phyloP scores from a whole-genome alignment of 371 early-diverging fungal genomes.

The Mortierella sp. region DNA sequence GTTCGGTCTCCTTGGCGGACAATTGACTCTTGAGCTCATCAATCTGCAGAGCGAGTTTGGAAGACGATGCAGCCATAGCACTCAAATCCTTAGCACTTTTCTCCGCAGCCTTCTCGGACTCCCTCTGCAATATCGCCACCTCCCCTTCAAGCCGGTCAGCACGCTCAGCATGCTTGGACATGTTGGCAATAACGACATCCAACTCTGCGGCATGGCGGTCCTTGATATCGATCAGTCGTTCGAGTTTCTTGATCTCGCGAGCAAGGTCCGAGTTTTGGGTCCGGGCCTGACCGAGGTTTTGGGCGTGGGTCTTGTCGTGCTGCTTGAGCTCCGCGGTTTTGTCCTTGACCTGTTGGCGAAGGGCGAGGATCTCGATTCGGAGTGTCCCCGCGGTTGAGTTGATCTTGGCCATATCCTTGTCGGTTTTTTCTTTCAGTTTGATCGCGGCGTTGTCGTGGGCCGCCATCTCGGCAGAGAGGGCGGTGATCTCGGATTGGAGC shows the following conservation, averaged over 20 bases:
- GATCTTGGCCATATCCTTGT: slow-evolving; percentile 14
- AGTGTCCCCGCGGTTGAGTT: slow-evolving; percentile 1
- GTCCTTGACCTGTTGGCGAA: slow-evolving; percentile 29
- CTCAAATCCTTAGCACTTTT: slow-evolving; percentile 8
- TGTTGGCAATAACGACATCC: slow-evolving; percentile 7
- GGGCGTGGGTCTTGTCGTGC: slow-evolving; percentile 5
- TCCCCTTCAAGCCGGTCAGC: not conserved
- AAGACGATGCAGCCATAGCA: not conserved
- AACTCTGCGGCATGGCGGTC: slow-evolving; percentile 15
- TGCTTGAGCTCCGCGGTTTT: slow-evolving; percentile 16
- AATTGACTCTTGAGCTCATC: not conserved
- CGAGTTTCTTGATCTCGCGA: slow-evolving; percentile 12
- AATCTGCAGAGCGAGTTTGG: not conserved
- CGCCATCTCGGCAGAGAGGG: not conserved
- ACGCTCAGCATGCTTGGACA: slow-evolving; percentile 5
- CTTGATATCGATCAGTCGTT: slow-evolving; percentile 10
- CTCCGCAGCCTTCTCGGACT: not conserved
- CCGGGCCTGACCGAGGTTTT: not conserved
- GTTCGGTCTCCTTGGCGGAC: slow-evolving; percentile 8
- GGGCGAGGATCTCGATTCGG: slow-evolving; percentile 7
- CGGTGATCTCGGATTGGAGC: slow-evolving; percentile 6
- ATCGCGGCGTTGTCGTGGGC: not conserved
- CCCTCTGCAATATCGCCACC: slow-evolving; percentile 4
- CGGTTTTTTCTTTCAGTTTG: slow-evolving; percentile 16
- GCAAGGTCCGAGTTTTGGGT: not conserved